Evolutionary conservation across 495 filamentous ascomycete species (phyloP), one percentile per base, ranked within the genome.

Genomic region (Penicillium lagena): DNA sequence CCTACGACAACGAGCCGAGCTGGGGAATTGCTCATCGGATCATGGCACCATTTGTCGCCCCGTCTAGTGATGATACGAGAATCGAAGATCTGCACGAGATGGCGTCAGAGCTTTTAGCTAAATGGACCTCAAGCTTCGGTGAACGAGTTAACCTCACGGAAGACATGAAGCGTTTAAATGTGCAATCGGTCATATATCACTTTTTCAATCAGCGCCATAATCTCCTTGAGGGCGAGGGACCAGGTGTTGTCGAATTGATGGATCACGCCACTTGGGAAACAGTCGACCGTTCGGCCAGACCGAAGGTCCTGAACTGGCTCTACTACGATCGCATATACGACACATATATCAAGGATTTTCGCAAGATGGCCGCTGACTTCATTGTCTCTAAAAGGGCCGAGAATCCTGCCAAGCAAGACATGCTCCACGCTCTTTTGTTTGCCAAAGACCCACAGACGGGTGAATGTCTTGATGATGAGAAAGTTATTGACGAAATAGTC

Each of bases 11-110:
- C 7, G 84, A 89, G 55, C 60, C 75, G 27, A 78, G 71, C 46
- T 91, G 87, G 87, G 79, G 75, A 3, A 68, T 87, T 29, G 86
- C 85, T 27, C 88, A 91, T 59, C 69, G 87, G 27, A 84, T 90
- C 47, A 67, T 75, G 66, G 61, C 56, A 4, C 70, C 73, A 0
- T 53, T 65, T 11, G 52, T 73, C 11, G 62, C 62, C 6, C 55
- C 63, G 12, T 42, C 56, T 13, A 70, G 66, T 2, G 55, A 68
- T 14, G 58, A 61, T 14, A 51, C 39, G 3, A 42, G 52, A 32
- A 71, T 66, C 45, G 36, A 34, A 2, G 81, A 84, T 51, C 86
- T 93, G 74, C 76, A 76, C 35, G 81, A 84, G 47, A 78, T 86
- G 33, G 73, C 81, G 3, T 63, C 65, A 0, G 85, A 93, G 42